These are phyloP conservation scores for Strobilomyces echinocephalus DNA, from an alignment of 768 basidiomycete species.

Conservation along the genomic window DNA sequence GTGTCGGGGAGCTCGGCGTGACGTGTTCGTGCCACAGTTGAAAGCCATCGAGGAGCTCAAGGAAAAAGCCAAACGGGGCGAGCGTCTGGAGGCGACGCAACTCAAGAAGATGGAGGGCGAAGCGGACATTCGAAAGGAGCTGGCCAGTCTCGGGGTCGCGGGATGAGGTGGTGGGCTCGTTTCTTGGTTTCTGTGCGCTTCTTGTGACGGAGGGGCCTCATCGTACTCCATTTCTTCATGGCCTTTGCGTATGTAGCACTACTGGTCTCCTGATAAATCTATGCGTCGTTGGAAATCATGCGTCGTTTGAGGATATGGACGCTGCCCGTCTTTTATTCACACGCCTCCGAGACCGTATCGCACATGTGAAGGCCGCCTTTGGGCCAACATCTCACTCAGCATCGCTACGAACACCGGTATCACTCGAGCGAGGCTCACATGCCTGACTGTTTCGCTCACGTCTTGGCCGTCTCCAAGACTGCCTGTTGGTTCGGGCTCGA, in stretches of 20 bases:
- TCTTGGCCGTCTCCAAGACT: no score
- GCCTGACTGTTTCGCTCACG: no score
- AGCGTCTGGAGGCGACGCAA: slow-evolving; percentile 91
- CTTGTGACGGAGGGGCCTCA: no score
- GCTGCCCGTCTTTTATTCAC: no score
- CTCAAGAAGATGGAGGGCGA: slow-evolving; percentile 96
- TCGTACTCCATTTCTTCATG: neutral
- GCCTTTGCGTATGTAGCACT: neutral
- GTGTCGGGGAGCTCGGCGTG: neutral
- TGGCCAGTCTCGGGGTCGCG: slow-evolving; percentile 37
- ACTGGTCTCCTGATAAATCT: slow-evolving; percentile 3
- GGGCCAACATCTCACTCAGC: no score
- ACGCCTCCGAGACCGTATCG: no score
- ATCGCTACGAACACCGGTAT: no score
- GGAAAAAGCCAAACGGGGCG: slow-evolving; percentile 83
- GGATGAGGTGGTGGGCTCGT: neutral
- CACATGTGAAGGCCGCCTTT: no score
- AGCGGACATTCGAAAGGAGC: slow-evolving; percentile 76
- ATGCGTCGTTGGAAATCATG: neutral
- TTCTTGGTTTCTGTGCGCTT: no score
- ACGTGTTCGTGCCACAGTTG: slow-evolving; percentile 45
- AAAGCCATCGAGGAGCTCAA: slow-evolving; percentile 99
- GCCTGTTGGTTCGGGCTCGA: no score
- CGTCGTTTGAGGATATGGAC: no score
- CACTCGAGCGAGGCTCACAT: no score